Evolutionary conservation across 1,284 basidiomycete species (phyloP), one percentile per base, ranked within the genome.

Genomic region (Kwoniella shivajii): DNA sequence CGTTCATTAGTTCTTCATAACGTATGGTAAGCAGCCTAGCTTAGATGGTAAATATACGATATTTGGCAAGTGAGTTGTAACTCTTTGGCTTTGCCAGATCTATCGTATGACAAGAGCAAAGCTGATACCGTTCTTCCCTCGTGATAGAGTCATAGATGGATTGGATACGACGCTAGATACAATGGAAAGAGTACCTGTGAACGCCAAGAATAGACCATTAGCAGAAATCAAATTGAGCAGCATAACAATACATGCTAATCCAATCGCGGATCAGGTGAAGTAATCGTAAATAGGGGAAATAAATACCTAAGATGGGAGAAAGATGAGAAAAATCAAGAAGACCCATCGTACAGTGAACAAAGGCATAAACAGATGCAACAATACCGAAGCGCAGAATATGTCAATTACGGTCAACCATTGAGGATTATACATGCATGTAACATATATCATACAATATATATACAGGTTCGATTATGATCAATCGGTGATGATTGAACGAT

Each of bases 1-100:
- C n/a, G n/a, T n/a, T n/a, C n/a, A n/a, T n/a, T 88, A 95, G 78
- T 95, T 96, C 80, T 95, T 96, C 79, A 86, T 97, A 72, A 88
- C 92, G 1, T 97, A 95, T 72, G 81, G 88, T 0, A 96, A 96
- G 72, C 92, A 96, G 69, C 79, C 89, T 1, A 92, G 95, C 71
- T 84, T 97, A 22, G 92, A 97, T 73, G 87, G 87, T 56, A 96
- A 96, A 77, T 95, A 96, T 80, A 92, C 91, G 5, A 95, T 97
- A 60, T 87, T 97, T 65, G 93, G 92, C n/a, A 77, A 78, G 81
- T 80, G 41, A 59, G 80, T 71, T 27, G 24, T 11, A 36, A 9
- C 44, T 18, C 27, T 49, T 42, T 27, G 9, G 7, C 39, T 31
- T 39, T 36, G 26, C 26, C 13, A 22, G 27, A 14, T 42, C 6